Conservation (phyloP, 2,329 filamentous ascomycete genomes). For the Penicillium digitatum region DNA sequence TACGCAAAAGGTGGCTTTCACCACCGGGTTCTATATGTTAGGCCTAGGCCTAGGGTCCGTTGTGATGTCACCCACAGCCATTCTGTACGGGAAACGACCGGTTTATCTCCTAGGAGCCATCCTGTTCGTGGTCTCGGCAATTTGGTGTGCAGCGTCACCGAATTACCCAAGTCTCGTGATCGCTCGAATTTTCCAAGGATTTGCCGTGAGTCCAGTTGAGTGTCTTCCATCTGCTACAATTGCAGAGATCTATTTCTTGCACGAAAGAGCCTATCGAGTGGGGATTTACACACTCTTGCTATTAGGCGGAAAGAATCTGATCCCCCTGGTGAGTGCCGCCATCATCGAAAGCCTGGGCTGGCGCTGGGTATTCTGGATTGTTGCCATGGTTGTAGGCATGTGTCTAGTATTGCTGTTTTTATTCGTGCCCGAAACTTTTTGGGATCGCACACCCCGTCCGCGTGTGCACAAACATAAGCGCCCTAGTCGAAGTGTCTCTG, state of each 20-base stretch:
- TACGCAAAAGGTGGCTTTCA: conserved; percentile 72
- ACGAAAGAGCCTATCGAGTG: conserved; percentile 86
- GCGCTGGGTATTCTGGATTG: conserved; percentile 91
- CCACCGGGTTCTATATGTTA: conserved; percentile 91
- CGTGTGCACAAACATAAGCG: conserved; percentile 40
- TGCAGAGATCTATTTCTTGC: conserved; percentile 92
- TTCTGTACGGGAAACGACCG: conserved; percentile 83
- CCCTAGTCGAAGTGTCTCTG: conserved; percentile 35
- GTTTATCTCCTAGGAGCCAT: conserved; percentile 77
- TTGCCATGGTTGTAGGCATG: conserved; percentile 73
- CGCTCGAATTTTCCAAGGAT: conserved; percentile 80
- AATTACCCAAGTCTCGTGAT: conserved; percentile 74
- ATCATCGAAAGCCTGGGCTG: conserved; percentile 75
- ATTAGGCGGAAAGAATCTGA: conserved; percentile 84
- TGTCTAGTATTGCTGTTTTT: conserved; percentile 72
- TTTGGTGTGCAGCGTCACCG: conserved; percentile 85
- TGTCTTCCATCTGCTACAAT: conserved; percentile 91
- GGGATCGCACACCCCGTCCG: conserved; percentile 72
- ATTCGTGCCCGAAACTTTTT: conserved; percentile 93
- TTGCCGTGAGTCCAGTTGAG: conserved; percentile 85
- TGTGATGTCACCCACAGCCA: conserved; percentile 82
- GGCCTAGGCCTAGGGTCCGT: conserved; percentile 82
- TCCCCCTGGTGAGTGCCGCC: conserved; percentile 79
- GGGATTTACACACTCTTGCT: conserved; percentile 89
- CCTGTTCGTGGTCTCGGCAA: conserved; percentile 68